Evolutionary conservation across 371 early-diverging fungal genomes (phyloP).

Genomic region (Parasitella parasitica): DNA sequence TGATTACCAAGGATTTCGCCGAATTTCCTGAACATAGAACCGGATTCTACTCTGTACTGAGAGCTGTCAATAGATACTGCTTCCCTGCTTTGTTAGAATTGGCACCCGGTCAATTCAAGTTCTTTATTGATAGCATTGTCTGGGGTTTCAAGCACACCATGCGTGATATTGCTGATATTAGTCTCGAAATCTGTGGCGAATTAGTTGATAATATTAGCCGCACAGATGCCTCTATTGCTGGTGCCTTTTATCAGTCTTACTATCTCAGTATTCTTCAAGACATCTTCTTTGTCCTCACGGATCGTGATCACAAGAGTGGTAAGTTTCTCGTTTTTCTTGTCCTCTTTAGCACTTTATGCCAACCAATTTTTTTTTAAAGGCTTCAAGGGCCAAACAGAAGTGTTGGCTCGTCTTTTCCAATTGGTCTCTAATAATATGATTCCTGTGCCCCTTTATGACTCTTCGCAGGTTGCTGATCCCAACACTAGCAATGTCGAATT

Average conservation of each 20-base stretch:
- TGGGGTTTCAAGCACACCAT: constrained; percentile 99
- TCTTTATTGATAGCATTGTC: constrained; percentile 89
- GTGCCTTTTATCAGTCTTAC: constrained; percentile 89
- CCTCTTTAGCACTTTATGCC: background rate
- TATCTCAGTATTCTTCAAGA: constrained; percentile 90
- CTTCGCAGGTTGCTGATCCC: constrained; percentile 68
- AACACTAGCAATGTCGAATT: constrained; percentile 76
- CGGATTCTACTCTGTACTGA: constrained; percentile 90
- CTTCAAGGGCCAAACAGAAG: constrained; percentile 89
- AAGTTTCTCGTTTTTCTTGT: constrained; percentile 12
- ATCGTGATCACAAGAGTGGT: constrained; percentile 97
- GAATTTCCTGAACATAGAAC: constrained; percentile 97
- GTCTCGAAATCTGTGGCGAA: constrained; percentile 83
- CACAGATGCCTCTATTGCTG: constrained; percentile 76
- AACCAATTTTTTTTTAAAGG: constrained; percentile 11
- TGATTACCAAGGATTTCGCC: constrained; percentile 97
- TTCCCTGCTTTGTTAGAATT: constrained; percentile 87
- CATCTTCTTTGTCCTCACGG: constrained; percentile 94
- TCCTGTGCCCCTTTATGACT: constrained; percentile 80
- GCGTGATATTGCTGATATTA: constrained; percentile 95
- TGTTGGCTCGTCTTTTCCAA: constrained; percentile 86
- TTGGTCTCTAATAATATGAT: constrained; percentile 82
- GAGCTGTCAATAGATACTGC: constrained; percentile 84
- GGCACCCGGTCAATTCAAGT: constrained; percentile 83
- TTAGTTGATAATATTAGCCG: constrained; percentile 77